These are phyloP conservation scores for Micromonas pusilla DNA, from an alignment of 139 green algal species.

Conservation along the genomic window DNA sequence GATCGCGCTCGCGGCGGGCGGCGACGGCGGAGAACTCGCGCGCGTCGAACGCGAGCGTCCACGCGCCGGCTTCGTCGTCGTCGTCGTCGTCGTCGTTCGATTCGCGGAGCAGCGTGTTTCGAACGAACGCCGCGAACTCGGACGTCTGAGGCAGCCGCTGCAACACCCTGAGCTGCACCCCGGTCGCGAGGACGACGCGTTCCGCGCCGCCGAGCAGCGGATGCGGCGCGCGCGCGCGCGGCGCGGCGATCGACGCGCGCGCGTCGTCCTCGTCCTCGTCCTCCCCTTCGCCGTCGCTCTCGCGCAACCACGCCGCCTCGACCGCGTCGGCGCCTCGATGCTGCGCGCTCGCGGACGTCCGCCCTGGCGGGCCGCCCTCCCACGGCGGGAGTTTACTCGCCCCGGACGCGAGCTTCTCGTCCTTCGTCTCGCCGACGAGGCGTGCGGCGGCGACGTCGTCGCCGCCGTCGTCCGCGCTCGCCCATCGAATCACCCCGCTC, in stretches of 20 bases:
- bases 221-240: too few species aligned
- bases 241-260: not conserved
- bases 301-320: not conserved
- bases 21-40: not conserved
- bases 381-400: not conserved
- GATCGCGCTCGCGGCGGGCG: not conserved
- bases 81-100: too few species aligned
- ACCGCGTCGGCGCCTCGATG: too few species aligned
- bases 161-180: not conserved
- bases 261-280: not conserved
- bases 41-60: not conserved
- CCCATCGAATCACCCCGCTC: not conserved
- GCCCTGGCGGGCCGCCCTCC: not conserved
- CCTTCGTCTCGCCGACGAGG: not conserved
- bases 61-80: too few species aligned
- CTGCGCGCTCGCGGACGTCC: too few species aligned
- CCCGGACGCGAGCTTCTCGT: not conserved
- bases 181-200: not conserved
- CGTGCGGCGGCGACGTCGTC: too few species aligned
- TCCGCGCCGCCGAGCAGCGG: not conserved
- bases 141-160: constrained; percentile 2
- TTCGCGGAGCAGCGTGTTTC: too few species aligned
- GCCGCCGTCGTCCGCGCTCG: not conserved
- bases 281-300: too few species aligned
- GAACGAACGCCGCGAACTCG: too few species aligned